Evolutionary conservation across 768 basidiomycete species (phyloP), one percentile per base, ranked within the genome.

Genomic region (Tremella fuciformis): DNA sequence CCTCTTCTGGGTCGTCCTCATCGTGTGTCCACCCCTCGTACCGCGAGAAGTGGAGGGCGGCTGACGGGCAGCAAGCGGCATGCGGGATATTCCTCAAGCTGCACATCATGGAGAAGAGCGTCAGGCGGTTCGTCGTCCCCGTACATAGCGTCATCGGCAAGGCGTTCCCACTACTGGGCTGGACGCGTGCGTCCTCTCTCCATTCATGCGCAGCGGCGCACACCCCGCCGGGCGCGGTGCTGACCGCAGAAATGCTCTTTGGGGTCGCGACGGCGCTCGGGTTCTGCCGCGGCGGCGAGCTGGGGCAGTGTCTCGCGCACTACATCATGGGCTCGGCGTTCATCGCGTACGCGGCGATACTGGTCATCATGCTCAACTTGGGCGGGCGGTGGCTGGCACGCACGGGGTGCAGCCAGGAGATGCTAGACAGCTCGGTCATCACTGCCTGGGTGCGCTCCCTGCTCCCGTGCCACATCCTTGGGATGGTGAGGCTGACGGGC

Each of bases 41-140:
- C n/a, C n/a, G n/a, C n/a, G n/a, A n/a, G n/a, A n/a, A n/a, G n/a
- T n/a, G n/a, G n/a, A n/a, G n/a, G n/a, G n/a, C n/a, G n/a, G 41
- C 50, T 65, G 57, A 57, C 18, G 19, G 24, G 15, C 48, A 76
- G 75, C 92, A 96, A 77, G 79, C 88, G 11, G 66, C 74, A 21
- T 79, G 91, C 49, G 93, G 93, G 3, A 83, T 90, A 44, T 97
- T 94, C 77, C 85, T 97, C 66, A 96, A 94, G 77, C 79, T 93
- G 7, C 93, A 96, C 75, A 86, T 96, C 24, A 82, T 92, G 61
- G 89, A 94, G 76, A 81, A 81, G 59, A 83, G 85, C 1, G 50
- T 71, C 2, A 82, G 92, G 40, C 87, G 87, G 0, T 87, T 81
- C 69, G 85, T 85, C 0, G 88, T 90, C 3, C 75, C 78, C 2